Percentiles rank a stretch among this genome's conserved stretches.
phyloP scores from a whole-genome alignment of 257 asterid species.

The Solanum pimpinellifolium region DNA sequence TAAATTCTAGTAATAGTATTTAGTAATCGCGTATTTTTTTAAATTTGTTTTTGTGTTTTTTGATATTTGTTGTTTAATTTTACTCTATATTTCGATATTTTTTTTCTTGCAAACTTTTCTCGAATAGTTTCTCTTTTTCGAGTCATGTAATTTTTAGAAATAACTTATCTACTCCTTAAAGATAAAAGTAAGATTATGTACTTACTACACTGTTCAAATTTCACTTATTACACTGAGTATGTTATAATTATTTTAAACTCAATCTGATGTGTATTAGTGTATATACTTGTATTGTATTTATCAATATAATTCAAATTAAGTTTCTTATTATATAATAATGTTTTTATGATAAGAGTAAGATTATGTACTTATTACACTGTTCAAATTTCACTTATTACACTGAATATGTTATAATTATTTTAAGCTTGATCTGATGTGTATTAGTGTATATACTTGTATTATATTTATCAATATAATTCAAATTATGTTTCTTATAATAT shows the following conservation, averaged over 20 bases:
- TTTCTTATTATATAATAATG: no score
- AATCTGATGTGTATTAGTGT: not conserved
- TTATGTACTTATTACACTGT: not conserved
- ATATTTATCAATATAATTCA: not conserved
- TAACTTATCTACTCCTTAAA: not conserved
- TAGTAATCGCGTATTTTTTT: not conserved
- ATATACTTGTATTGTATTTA: not conserved
- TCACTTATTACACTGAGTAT: not conserved
- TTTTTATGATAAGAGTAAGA: no score
- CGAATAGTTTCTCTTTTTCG: not conserved
- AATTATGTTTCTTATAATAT: not conserved
- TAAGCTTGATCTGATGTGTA: not conserved
- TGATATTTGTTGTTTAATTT: no score
- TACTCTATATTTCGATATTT: not conserved
- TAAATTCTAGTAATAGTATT: not conserved
- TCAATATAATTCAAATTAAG: not conserved
- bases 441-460: not conserved
- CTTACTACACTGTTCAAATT: no score
- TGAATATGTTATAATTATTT: not conserved
- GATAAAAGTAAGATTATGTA: not conserved
- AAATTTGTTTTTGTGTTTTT: not conserved
- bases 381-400: not conserved
- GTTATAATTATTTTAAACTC: not conserved
- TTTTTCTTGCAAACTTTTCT: not conserved
- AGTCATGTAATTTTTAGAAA: no score